Evolutionary conservation across 345 rosid genomes (phyloP), one percentile per base, ranked within the genome.

Genomic region (Hevea brasiliensis): DNA sequence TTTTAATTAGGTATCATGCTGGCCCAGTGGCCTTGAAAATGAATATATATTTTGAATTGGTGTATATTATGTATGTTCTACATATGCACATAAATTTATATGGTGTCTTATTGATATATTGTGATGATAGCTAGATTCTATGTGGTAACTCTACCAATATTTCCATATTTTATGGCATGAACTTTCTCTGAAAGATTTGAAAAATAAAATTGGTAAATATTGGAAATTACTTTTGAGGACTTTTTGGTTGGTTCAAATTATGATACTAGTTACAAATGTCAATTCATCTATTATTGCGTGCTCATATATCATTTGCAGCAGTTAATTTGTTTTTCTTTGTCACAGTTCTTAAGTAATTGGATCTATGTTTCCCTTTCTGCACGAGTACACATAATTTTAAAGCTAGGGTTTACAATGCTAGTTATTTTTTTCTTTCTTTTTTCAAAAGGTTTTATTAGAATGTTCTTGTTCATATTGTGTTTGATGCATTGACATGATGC

Each of bases 401-500:
- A 72, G 8, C 61, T 14, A 13, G 44, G 53, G 18, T 59, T 35
- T 26, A 37, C 18, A 29, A 24, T 57, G 37, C 27, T 8, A 6
- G 42, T 37, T 24, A 24, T 75, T 72, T 75, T 7, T 45, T 5
- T 54, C 54, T 35, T 24, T 21, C 65, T 56, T 47, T 66, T 56
- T 64, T 69, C 55, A 40, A n/a, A 42, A 27, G 45, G 67, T 68
- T 82, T 53, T 54, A 9, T 61, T 58, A 23, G 47, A 29, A 35
- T 62, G 51, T 70, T 47, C 12, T 59, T 80, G 47, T 64, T 62
- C 68, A 60, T 47, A 37, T 67, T 56, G 17, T 77, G 59, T 44
- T 74, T 81, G 63, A 63, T 72, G 37, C 63, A 24, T 78, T 77
- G 54, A 78, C 73, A 63, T 69, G 74, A 62, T 87, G 89, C 89